These are phyloP conservation scores for Ormosia emarginata DNA, from an alignment of 306 rosid species.

Conservation along the genomic window DNA sequence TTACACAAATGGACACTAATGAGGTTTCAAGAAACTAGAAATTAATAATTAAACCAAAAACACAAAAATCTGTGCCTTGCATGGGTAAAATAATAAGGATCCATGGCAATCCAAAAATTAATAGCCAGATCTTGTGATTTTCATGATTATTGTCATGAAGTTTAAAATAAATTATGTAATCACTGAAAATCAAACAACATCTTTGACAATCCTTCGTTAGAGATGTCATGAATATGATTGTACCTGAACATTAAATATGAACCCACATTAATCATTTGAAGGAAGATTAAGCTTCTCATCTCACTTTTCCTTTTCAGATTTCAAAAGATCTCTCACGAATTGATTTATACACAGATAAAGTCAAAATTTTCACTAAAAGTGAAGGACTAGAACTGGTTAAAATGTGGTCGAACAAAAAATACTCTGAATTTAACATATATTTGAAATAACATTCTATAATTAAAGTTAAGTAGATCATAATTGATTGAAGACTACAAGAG, in stretches of 20 bases:
- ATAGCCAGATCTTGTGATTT: not conserved
- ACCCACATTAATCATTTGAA: not conserved
- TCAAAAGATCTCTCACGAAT: not conserved
- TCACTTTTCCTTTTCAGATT: not conserved
- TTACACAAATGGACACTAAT: not conserved
- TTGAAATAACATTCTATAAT: not conserved
- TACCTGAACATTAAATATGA: not conserved
- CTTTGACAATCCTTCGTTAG: not conserved
- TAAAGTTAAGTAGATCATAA: not conserved
- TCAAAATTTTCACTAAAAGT: not conserved
- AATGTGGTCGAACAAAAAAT: not conserved
- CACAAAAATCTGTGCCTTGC: not conserved
- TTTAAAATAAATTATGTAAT: not conserved
- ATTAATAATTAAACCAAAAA: not conserved
- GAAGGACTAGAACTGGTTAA: not conserved
- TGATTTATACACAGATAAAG: not conserved
- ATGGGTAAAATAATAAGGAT: not conserved
- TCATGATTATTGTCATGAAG: not conserved
- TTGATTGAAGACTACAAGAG: not conserved
- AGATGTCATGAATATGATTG: not conserved
- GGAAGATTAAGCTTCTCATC: not conserved
- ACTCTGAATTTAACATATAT: not conserved
- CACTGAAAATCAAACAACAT: not conserved
- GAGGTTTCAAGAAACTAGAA: not conserved
- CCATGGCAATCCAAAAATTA: not conserved